Base-by-base conservation (phyloP, 371 early-diverging fungal genomes). In the Mortierella sp. region DNA sequence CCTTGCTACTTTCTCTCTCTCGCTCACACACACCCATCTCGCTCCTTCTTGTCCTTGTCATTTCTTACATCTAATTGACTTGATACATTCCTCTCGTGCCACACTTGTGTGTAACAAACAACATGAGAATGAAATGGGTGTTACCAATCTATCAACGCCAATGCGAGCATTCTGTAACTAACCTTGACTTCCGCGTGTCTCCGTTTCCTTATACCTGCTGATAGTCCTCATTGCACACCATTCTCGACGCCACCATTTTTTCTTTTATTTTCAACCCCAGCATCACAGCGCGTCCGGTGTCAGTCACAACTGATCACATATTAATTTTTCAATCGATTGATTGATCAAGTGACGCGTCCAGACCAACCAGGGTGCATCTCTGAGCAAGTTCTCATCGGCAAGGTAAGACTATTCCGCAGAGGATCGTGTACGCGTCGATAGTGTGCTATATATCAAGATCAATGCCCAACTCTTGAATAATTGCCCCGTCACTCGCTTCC, bases 1-100 rank as follows among this genome's bases (percentile, higher is more conserved):
- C 54, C 48, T 73, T 54, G 34, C 68, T 63, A 38, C 75, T 60
- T 19, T 58, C 75, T 65, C 68, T 2, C 26, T 50, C 28, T 19
- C 71, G n/a, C 44, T 42, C 70, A 16, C 57, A 31, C 76, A 1
- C 28, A 21, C 31, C 3, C 74, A 55, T 26, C 58, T n/a, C 38
- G 16, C 24, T 10, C 19, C 26, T 3, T 57, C 26, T 9, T 5
- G 1, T 13, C n/a, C 3, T 38, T 38, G 16, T 14, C 31, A 13
- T 31, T 28, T 34, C 34, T 34, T 19, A 8, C 34, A 31, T 63
- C 6, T 34, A 63, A 31, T 14, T 34, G 63, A 14, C 7, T 14
- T 63, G 19, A 31, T 34, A 34, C 38, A 34, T n/a, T 31, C 34
- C 34, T 63, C 19, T 63, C 34, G 31, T 31, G 42, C 14, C 31